These are phyloP conservation scores for Linnemannia schmuckeri DNA, from an alignment of 192 early-diverging fungal genomes.

Conservation along the genomic window DNA sequence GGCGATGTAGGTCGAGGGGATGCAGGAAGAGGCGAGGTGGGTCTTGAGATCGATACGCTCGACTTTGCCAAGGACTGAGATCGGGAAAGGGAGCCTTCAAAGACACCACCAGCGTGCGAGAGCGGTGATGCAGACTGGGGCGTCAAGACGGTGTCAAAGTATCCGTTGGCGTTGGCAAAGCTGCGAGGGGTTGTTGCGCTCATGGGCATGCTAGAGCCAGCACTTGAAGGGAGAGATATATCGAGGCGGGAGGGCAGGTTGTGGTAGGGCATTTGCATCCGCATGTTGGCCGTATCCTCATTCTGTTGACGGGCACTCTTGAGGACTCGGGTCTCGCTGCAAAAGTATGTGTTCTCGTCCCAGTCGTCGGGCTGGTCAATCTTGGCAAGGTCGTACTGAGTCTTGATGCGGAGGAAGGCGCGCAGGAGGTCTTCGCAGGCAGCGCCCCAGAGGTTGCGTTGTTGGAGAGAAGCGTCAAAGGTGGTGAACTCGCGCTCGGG, in stretches of 20 bases:
- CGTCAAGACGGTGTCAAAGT: conserved; percentile 23
- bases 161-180: conserved; percentile 18
- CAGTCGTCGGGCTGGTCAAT: conserved; percentile 49
- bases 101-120: conserved; percentile 8
- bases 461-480: conserved; percentile 46
- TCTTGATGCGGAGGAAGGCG: conserved; percentile 54
- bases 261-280: conserved; percentile 7
- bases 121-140: conserved; percentile 27
- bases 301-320: conserved; percentile 49
- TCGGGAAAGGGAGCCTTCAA: conserved; percentile 18
- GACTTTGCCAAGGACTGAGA: conserved; percentile 29
- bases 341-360: conserved; percentile 49
- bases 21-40: conserved; percentile 11
- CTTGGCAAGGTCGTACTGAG: conserved; percentile 38
- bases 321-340: conserved; percentile 44
- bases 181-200: conserved; percentile 12
- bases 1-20: background rate
- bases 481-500: conserved; percentile 41
- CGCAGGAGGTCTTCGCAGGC: conserved; percentile 51
- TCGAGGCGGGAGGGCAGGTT: conserved; percentile 26
- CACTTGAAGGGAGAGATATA: conserved; percentile 33
- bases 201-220: conserved; percentile 28
- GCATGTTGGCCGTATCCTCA: background rate
- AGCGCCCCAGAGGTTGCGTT: conserved; percentile 46
- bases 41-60: background rate